A percentile compares a stretch with the other conserved stretches of the same genome.
Conservation (phyloP, 768 basidiomycete genomes). For the Neoboletus magnificus region DNA sequence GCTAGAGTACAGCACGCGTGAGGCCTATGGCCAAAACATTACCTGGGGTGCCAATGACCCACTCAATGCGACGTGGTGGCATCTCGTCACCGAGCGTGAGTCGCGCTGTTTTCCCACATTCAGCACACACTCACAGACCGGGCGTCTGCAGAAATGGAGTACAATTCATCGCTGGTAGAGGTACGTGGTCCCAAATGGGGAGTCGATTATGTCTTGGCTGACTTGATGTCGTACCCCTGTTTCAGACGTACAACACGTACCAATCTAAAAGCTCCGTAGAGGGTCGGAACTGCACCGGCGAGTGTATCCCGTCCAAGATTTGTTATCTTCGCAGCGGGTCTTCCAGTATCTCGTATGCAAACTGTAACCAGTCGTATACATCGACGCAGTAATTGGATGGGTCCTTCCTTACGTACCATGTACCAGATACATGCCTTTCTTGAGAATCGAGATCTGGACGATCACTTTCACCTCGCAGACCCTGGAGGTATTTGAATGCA, state of each 20-base stretch:
- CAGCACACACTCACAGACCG: not conserved
- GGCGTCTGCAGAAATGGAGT: conserved; percentile 21
- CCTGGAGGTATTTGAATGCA: no score
- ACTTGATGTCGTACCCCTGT: not conserved
- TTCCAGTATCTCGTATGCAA: conserved; percentile 51
- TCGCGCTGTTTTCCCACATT: not conserved
- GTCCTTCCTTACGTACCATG: not conserved
- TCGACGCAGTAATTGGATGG: conserved; percentile 41
- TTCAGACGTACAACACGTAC: conserved; percentile 57
- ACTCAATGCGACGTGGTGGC: conserved; percentile 79
- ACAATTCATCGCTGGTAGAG: conserved; percentile 19
- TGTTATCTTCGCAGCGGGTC: conserved; percentile 75
- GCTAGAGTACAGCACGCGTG: conserved; percentile 65
- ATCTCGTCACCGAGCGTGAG: conserved; percentile 66
- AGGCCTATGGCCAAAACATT: conserved; percentile 52
- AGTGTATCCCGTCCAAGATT: conserved; percentile 58
- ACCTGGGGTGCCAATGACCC: conserved; percentile 62
- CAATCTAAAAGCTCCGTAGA: conserved; percentile 66
- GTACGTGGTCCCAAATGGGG: conserved; percentile 4
- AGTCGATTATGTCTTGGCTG: not conserved
- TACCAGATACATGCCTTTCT: not conserved
- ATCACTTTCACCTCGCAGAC: not conserved
- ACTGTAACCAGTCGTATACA: conserved; percentile 60
- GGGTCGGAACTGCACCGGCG: conserved; percentile 50
- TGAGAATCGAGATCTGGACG: not conserved